Evolutionary conservation across 2,329 filamentous ascomycete genomes (phyloP).

Genomic region (Alternaria sp.): DNA sequence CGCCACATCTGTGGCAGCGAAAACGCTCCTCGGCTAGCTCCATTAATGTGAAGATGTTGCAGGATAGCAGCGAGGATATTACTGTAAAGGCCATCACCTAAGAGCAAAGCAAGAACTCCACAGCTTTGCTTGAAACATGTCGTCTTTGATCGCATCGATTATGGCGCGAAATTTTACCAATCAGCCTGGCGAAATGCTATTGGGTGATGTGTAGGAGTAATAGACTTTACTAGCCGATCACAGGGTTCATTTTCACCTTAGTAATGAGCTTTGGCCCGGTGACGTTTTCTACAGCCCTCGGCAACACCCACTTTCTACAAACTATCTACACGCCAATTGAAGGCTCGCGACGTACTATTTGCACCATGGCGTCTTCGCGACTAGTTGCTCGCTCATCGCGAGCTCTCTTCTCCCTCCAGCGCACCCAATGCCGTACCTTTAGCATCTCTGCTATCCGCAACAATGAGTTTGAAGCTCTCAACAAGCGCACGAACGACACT

Average conservation of each 20-base stretch:
- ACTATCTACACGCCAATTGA: slow-evolving; percentile 27
- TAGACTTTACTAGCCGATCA: slow-evolving; percentile 31
- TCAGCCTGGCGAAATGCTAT: slow-evolving; percentile 1
- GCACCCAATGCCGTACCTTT: slow-evolving; percentile 50
- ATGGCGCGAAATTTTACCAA: background rate
- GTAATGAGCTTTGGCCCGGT: slow-evolving; percentile 33
- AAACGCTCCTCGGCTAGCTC: background rate
- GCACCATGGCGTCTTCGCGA: slow-evolving; percentile 58
- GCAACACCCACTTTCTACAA: slow-evolving; percentile 24
- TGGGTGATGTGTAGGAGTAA: slow-evolving; percentile 25
- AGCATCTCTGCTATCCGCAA: slow-evolving; percentile 48
- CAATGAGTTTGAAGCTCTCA: slow-evolving; percentile 54
- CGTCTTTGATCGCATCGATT: background rate
- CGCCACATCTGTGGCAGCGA: background rate
- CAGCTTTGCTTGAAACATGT: background rate
- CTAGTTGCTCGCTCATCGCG: slow-evolving; percentile 57
- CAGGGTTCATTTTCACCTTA: slow-evolving; percentile 17
- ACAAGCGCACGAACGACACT: slow-evolving; percentile 62
- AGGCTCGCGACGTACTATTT: slow-evolving; percentile 16
- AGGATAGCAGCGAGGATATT: background rate
- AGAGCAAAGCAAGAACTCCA: background rate
- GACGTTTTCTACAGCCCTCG: slow-evolving; percentile 37
- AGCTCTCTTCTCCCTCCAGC: slow-evolving; percentile 48
- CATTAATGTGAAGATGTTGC: background rate
- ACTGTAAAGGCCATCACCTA: background rate